Base-by-base conservation (phyloP, 176 grass and related monocot species). In the Aegilops sharonensis region DNA sequence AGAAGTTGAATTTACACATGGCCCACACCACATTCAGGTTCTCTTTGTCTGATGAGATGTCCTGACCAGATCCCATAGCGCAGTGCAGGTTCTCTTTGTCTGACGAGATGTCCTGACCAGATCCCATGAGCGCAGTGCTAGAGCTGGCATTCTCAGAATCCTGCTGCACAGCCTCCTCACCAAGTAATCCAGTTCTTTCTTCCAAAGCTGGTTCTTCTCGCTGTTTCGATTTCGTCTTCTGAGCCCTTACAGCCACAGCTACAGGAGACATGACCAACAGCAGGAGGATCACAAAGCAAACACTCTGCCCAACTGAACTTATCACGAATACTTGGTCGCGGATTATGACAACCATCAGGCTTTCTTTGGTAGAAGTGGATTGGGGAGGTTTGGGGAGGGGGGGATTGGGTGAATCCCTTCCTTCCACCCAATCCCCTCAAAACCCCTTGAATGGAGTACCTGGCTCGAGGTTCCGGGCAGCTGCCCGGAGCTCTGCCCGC, bases 291-390 rank as follows among this genome's bases (percentile, higher is more conserved):
- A 27, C 64, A 92, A 94, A 92, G 74, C 78, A 81, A 61, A 89
- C 61, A 59, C 40, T 87, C 85, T 87, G 92, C 52, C 78, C 35
- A 60, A 29, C 87, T 78, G 84, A 87, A 73, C 87, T 86, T 84
- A 92, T 68, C 27, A 34, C 40, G 47, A 86, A 79, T 35, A 93
- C 56, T 87, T 77, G 82, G 21, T 88, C 80, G 42, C 87, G 87
- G 83, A 98, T 94, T 93, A 98, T 98, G 82, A 83, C 61, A 20
- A 92, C 29, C 95, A 98, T 39, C 37, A 39, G 37, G 37, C 37
- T 39, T 39, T 39, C 1, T 39, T 39, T 39, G 37, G 37, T 39
- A 39, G 37, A 39, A 39, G 37, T 39, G 37, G 37, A 39, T 39
- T 39, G 37, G 37, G 37, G 37, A 39, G 37, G 35, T 35, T 35